Conservation (phyloP, 495 filamentous ascomycete genomes). For the Penicillium pulvis region DNA sequence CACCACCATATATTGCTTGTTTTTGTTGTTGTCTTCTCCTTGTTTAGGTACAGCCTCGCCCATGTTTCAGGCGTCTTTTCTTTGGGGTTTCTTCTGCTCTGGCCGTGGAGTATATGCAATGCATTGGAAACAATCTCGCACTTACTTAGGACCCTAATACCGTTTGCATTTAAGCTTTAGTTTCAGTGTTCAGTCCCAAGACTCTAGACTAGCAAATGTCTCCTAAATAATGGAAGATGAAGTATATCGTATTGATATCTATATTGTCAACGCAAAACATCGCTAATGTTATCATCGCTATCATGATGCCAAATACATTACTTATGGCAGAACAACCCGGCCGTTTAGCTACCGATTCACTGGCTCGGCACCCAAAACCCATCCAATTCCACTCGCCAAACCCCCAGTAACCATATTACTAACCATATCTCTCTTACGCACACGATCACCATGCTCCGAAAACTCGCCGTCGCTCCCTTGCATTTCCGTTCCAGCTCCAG, state of each 20-base stretch:
- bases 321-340: background rate
- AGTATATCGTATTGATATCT: background rate
- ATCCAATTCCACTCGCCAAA: slow-evolving; percentile 80
- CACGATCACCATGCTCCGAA: slow-evolving; percentile 43
- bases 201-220: background rate
- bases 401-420: slow-evolving; percentile 71
- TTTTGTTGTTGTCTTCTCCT: slow-evolving; percentile 3
- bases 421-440: slow-evolving; percentile 80
- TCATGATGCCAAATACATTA: slow-evolving; percentile 6
- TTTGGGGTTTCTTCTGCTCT: slow-evolving; percentile 5
- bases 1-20: slow-evolving; percentile 19
- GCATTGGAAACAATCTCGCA: slow-evolving; percentile 15
- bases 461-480: slow-evolving; percentile 21
- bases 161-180: slow-evolving; percentile 17
- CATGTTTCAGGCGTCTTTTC: background rate
- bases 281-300: slow-evolving; percentile 11
- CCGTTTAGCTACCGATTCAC: slow-evolving; percentile 33
- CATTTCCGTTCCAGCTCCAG: slow-evolving; percentile 21
- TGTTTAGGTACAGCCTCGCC: background rate
- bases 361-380: slow-evolving; percentile 78
- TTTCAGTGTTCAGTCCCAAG: background rate
- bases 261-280: background rate
- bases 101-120: slow-evolving; percentile 11
- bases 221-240: background rate
- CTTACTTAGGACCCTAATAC: slow-evolving; percentile 27